A percentile compares a stretch with the other conserved stretches of the same genome.
phyloP scores from a whole-genome alignment of 2,329 filamentous ascomycete species.

The Westerdykella ornata region DNA sequence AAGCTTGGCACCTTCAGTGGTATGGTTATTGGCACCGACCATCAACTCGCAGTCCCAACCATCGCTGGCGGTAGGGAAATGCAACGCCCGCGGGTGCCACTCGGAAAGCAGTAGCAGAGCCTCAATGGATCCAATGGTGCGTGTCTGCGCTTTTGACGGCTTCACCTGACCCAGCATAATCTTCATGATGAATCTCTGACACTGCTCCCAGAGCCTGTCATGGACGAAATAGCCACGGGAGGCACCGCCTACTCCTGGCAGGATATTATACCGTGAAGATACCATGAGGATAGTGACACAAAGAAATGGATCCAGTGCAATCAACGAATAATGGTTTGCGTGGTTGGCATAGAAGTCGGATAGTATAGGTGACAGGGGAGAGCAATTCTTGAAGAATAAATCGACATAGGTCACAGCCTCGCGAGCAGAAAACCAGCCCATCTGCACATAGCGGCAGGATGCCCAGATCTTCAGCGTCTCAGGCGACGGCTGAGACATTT shows the following conservation, averaged over 20 bases:
- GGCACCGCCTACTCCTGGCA: conserved; percentile 36
- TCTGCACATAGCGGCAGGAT: conserved; percentile 48
- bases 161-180: conserved; percentile 52
- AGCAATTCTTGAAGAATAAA: conserved; percentile 48
- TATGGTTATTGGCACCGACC: conserved; percentile 38
- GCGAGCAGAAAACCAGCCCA: conserved; percentile 51
- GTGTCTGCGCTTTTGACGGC: conserved; percentile 44
- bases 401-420: conserved; percentile 51
- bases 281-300: conserved; percentile 51
- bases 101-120: conserved; percentile 50
- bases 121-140: conserved; percentile 49
- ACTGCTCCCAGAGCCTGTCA: conserved; percentile 50
- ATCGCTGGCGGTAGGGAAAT: conserved; percentile 49
- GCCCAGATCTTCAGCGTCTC: conserved; percentile 44
- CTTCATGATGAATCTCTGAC: conserved; percentile 48
- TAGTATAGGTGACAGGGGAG: conserved; percentile 46
- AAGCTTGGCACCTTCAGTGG: conserved; percentile 28
- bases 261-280: conserved; percentile 46
- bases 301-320: conserved; percentile 48
- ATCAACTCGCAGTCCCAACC: conserved; percentile 52
- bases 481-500: conserved; percentile 35
- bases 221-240: conserved; percentile 50
- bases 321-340: conserved; percentile 43
- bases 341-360: conserved; percentile 47
- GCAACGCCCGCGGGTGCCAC: conserved; percentile 51